Evolutionary conservation across 331 rosid species (phyloP), one percentile per base, ranked within the genome.

Genomic region (Spiraea crenata): DNA sequence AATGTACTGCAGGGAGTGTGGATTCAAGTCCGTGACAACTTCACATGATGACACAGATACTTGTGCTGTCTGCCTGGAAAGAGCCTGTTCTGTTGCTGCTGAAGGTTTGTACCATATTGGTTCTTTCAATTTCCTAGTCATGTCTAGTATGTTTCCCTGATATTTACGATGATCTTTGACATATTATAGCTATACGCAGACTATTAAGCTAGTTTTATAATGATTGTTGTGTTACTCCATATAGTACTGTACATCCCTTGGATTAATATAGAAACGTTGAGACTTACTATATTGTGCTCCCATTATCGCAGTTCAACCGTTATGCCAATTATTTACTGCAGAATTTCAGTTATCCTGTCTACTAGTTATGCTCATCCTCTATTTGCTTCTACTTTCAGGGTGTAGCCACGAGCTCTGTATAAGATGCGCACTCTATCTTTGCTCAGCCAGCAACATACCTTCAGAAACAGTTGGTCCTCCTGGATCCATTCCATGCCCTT

Each of bases 11-110:
- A 90, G 98, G 80, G 98, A 92, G 55, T 82, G 76, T 71, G 95
- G 95, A 65, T 80, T 86, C 72, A 91, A 89, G 79, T 77, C 91
- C 3, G 61, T 83, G 50, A 65, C 88, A 68, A 57, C 82, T 64
- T 72, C 95, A 37, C 61, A 87, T 3, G 89, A 86, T 38, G 96
- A 89, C 25, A 63, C 74, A 66, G 96, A 92, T 67, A 69, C 70
- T 25, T 92, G 98, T 63, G 96, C 98, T 70, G 96, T 92, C 63
- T 92, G 96, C 83, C 79, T 92, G 54, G 98, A 92, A 83, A 92
- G 89, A 83, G 76, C 84, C 52, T 89, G 98, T 79, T 85, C 87
- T 5, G 89, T 92, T 38, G 92, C 96, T 44, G 96, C 96, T 5
- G 96, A 88, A 82, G 98, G 98, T 83, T 65, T 17, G 77, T 75